Evolutionary conservation across 108 stramenopile genomes (phyloP), one percentile per base, ranked within the genome.

Genomic region (Skeletonema menzelii): DNA sequence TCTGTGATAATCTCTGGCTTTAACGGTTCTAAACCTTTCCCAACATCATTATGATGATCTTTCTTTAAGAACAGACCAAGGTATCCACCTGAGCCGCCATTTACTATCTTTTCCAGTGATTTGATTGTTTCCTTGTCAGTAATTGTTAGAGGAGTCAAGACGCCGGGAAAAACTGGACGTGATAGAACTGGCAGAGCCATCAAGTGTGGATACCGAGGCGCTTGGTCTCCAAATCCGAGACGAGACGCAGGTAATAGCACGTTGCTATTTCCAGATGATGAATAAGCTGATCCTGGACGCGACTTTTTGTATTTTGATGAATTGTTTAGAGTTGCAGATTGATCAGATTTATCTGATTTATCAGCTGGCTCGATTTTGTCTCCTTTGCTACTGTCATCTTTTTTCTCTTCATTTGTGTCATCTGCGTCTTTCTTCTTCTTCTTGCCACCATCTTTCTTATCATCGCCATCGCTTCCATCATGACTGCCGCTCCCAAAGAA

Each of bases 131-230:
- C 91, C 37, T 73, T 68, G 60, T 91, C 91, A 12, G 91, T 86
- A 44, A 95, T 60, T 20, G 91, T 90, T 17, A 95, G 75, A 7
- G 86, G 76, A 28, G 88, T 91, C 59, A 90, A 68, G 10, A 91
- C 87, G 17, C 92, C 91, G 19, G 95, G 95, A 77, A 95, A 95
- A 4, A 95, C 69, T 19, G 95, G 92, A 28, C 88, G 77, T 20
- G 84, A 74, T 15, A 85, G 55, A 15, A 95, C 67, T n/a, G 91
- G 92, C 4, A 95, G 66, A 5, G 91, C 95, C 49, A 90, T 66
- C n/a, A 90, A 72, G 68, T 93, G 92, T 2, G 91, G 92, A 68
- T 88, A 88, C 40, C 89, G 72, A 27, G 95, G 95, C 24, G 92
- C 92, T 44, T 86, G 85, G 70, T 95, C 95, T 26, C 95, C 95